Percentiles rank a stretch among this genome's conserved stretches.
Conservation (phyloP, 768 basidiomycete genomes). For the Clavaria fumosa region DNA sequence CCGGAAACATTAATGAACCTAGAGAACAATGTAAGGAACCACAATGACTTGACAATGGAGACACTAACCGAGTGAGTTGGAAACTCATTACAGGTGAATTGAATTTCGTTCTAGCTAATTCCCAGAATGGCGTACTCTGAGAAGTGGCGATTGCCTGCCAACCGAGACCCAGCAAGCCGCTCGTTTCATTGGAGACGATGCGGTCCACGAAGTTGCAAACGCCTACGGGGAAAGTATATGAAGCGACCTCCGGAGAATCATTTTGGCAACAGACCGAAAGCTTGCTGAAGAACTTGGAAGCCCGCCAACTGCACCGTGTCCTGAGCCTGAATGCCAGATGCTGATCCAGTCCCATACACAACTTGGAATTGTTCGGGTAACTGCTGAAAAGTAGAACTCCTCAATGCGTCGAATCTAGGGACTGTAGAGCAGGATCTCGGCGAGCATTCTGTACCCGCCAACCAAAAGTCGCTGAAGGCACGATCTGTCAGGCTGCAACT, state of each 20-base stretch:
- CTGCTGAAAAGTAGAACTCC: constrained; percentile 49
- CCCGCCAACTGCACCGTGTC: constrained; percentile 85
- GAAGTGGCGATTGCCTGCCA: constrained; percentile 65
- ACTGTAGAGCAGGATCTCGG: constrained; percentile 33
- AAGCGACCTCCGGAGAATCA: constrained; percentile 46
- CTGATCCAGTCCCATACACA: constrained; percentile 71
- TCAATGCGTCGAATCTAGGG: constrained; percentile 30
- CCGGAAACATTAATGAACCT: constrained; percentile 3
- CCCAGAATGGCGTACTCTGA: constrained; percentile 67
- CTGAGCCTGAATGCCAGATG: constrained; percentile 47
- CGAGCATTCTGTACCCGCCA: constrained; percentile 41
- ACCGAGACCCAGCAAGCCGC: constrained; percentile 78
- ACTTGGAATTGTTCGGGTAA: constrained; percentile 44
- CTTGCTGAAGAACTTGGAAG: constrained; percentile 64
- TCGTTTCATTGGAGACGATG: constrained; percentile 39
- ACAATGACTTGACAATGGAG: no score
- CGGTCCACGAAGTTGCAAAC: no score
- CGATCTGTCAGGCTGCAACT: no score
- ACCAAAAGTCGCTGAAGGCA: constrained; percentile 74
- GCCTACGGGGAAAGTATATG: no score
- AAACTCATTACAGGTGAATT: constrained; percentile 67
- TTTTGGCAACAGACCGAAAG: constrained; percentile 39
- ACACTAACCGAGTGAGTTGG: constrained; percentile 60
- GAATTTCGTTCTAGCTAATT: constrained; percentile 46
- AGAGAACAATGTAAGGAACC: not conserved